These are phyloP conservation scores for Candida pseudoglaebosa DNA, from an alignment of 805 yeast genomes.

Conservation along the genomic window DNA sequence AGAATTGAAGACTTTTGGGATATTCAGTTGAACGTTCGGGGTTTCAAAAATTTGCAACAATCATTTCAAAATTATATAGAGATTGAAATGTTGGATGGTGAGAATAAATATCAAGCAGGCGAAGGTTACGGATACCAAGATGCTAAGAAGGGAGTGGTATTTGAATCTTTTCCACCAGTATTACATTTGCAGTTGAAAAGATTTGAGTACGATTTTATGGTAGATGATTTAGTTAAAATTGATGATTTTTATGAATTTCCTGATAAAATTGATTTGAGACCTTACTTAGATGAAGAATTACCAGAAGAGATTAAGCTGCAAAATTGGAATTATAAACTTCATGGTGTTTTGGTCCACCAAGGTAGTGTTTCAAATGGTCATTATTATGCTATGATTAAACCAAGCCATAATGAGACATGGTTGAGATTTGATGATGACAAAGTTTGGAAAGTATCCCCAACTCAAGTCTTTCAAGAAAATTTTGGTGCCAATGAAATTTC, in stretches of 20 bases:
- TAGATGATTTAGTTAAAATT: constrained; percentile 83
- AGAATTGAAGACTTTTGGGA: constrained; percentile 97
- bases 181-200: constrained; percentile 90
- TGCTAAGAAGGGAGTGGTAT: constrained; percentile 94
- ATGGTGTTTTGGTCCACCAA: constrained; percentile 92
- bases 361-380: constrained; percentile 97
- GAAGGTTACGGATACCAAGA: constrained; percentile 88
- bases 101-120: constrained; percentile 88
- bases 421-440: constrained; percentile 92
- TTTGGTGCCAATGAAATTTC: constrained; percentile 73
- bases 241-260: constrained; percentile 92
- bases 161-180: constrained; percentile 87
- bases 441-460: constrained; percentile 80
- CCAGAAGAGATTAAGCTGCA: constrained; percentile 40
- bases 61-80: constrained; percentile 86
- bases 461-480: constrained; percentile 87
- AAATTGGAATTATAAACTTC: constrained; percentile 76
- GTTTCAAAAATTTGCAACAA: constrained; percentile 63
- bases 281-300: constrained; percentile 64
- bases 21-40: constrained; percentile 89
- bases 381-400: constrained; percentile 90
- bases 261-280: constrained; percentile 71
- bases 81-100: constrained; percentile 86
- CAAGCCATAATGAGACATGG: constrained; percentile 70
- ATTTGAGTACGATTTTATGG: constrained; percentile 89